These are phyloP conservation scores for Boletus pseudo-olivaceus DNA, from an alignment of 768 basidiomycete genomes.

Conservation along the genomic window DNA sequence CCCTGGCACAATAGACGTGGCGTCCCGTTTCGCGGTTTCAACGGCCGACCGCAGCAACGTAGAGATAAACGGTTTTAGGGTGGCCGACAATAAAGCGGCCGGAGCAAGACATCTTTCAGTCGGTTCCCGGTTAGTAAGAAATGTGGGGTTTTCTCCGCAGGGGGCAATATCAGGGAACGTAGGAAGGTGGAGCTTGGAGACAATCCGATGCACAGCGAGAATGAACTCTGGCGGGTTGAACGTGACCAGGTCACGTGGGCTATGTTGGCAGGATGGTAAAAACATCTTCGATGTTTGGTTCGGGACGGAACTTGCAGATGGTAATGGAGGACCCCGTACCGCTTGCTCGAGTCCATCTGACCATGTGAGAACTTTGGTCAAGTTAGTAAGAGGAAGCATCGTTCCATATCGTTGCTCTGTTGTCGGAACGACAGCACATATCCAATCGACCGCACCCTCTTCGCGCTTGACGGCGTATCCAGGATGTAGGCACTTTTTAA, in stretches of 20 bases:
- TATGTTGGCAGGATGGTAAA: slow-evolving; percentile 14
- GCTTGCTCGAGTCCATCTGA: slow-evolving; percentile 16
- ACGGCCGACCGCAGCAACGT: slow-evolving; percentile 33
- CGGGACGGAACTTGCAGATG: slow-evolving; percentile 1
- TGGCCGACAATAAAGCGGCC: slow-evolving; percentile 35
- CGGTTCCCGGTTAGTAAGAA: slow-evolving; percentile 12
- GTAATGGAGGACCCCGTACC: slow-evolving; percentile 6
- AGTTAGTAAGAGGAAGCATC: slow-evolving; percentile 18
- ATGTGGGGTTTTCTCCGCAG: slow-evolving; percentile 2
- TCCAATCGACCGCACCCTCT: slow-evolving; percentile 15
- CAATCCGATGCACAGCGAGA: slow-evolving; percentile 26
- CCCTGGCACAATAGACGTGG: slow-evolving; percentile 19
- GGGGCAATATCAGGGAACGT: slow-evolving; percentile 17
- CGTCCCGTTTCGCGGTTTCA: slow-evolving; percentile 32
- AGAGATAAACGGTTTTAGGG: slow-evolving; percentile 32
- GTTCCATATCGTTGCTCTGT: slow-evolving; percentile 18
- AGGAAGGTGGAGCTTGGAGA: slow-evolving; percentile 18
- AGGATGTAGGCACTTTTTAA: slow-evolving; percentile 28
- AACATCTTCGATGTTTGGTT: slow-evolving; percentile 1
- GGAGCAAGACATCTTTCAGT: slow-evolving; percentile 32
- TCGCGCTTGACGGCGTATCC: slow-evolving; percentile 24
- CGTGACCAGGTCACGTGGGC: slow-evolving; percentile 21
- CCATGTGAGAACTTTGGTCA: slow-evolving; percentile 14
- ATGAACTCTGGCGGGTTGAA: slow-evolving; percentile 26
- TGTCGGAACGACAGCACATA: slow-evolving; percentile 23